Base-by-base conservation (phyloP, 768 basidiomycete species). In the Artomyces pyxidatus region DNA sequence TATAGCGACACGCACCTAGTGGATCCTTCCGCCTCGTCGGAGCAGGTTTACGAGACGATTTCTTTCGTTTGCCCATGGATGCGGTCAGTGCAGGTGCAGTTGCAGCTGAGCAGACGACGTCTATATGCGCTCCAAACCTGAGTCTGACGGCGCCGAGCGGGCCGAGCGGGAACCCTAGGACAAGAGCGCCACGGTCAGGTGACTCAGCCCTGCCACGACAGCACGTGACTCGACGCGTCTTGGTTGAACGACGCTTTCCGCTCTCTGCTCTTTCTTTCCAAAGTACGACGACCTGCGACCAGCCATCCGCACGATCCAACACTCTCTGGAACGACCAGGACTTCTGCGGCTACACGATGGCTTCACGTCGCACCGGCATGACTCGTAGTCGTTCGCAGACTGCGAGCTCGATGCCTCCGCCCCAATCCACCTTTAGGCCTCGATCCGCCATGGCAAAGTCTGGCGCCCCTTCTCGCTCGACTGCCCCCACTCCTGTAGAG, bases 31-130 rank as follows among this genome's bases (percentile, higher is more conserved):
- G 78, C 55, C 80, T 75, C 6, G 84, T 68, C 39, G 78, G 78
- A 29, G 74, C 77, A 6, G 88, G 86, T 57, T 90, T 89, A 61
- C 85, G 78, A 17, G 88, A 81, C 0, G 90, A 88, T 66, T 92
- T 92, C 69, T 92, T 92, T 57, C 89, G 82, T 68, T 92, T 92
- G 51, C 89, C 89, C 89, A 92, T 92, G 50, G 56, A 17, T 49
- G 44, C n/a, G n/a, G n/a, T 60, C 27, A 46, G 19, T 5, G 39
- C 4, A 12, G 19, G 22, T 1, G 19, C 39, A 41, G 39, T 14
- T 17, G 32, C 12, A 17, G 32, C 11, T 35, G 32, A 35, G 32
- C 12, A 6, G 32, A 35, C 3, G 17, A 2, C 12, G 17, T 2
- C 11, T 35, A 35, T n/a, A 11, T 35, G 32, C 32, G 46, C n/a